These are phyloP conservation scores for Ulvella scutata DNA, from an alignment of 139 green algal species.

Conservation along the genomic window DNA sequence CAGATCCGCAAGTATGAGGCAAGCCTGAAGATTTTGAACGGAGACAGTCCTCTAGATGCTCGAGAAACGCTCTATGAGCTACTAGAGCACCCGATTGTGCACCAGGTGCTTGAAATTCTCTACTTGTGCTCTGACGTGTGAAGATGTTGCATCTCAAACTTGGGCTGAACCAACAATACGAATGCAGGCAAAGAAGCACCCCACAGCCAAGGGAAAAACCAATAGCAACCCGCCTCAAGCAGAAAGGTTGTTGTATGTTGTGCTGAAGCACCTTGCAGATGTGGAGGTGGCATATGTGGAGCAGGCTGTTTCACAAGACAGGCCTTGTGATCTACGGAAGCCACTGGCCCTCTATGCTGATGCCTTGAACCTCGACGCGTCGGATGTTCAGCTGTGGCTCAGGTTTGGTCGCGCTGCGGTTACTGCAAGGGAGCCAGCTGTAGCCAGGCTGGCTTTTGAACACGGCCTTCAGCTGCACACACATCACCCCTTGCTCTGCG, in stretches of 20 bases:
- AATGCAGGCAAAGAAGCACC: no score
- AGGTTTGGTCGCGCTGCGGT: not conserved
- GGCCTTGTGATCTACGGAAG: not conserved
- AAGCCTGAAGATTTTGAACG: no score
- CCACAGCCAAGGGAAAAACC: no score
- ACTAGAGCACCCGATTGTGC: no score
- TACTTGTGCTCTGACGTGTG: no score
- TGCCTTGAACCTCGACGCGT: not conserved
- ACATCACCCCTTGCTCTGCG: not conserved
- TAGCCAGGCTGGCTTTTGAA: not conserved
- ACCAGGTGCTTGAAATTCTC: no score
- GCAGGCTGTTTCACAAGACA: not conserved
- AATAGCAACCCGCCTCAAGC: no score
- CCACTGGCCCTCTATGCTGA: not conserved
- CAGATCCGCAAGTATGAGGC: no score
- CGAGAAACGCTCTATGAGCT: no score
- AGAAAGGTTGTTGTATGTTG: not conserved
- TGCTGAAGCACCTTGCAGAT: not conserved
- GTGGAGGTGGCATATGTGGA: not conserved
- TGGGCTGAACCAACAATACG: no score
- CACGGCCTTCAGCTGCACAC: not conserved
- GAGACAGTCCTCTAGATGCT: no score
- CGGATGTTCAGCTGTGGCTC: not conserved
- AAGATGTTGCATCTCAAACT: no score
- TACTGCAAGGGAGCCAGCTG: not conserved